Evolutionary conservation across 2,329 filamentous ascomycete species (phyloP).

Genomic region (Claviceps citrina): DNA sequence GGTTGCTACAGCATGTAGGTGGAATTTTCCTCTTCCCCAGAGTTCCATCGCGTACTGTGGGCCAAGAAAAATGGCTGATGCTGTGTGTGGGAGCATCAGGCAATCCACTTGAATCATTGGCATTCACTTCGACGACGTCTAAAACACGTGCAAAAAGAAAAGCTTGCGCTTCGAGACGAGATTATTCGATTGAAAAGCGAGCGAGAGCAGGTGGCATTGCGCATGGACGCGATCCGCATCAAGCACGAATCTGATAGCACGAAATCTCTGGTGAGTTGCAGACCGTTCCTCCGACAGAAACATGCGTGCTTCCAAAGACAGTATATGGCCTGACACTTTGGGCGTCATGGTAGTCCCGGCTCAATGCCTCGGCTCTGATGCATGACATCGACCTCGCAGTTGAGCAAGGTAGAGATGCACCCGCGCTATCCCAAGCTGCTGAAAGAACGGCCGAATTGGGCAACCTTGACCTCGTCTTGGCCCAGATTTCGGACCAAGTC

Average conservation of each 20-base stretch:
- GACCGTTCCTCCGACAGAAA: no score
- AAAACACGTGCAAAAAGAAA: conserved; percentile 40
- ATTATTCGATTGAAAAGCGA: conserved; percentile 44
- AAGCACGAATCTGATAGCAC: conserved; percentile 41
- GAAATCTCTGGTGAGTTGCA: conserved; percentile 31
- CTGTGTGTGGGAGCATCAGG: conserved; percentile 17
- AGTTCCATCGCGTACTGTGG: no score
- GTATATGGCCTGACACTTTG: neutral
- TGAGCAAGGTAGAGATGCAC: conserved; percentile 33
- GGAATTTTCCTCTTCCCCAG: neutral
- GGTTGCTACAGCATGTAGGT: conserved; percentile 44
- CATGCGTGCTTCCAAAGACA: neutral
- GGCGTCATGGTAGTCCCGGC: conserved; percentile 21
- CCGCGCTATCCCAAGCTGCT: conserved; percentile 28
- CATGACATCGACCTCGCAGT: conserved; percentile 46
- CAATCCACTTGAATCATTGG: conserved; percentile 44
- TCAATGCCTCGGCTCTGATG: conserved; percentile 41
- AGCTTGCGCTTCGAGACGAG: conserved; percentile 40
- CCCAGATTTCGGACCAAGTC: conserved; percentile 38
- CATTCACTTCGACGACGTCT: conserved; percentile 43
- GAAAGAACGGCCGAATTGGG: conserved; percentile 35
- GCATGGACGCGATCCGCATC: conserved; percentile 46
- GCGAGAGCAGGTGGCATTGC: conserved; percentile 44
- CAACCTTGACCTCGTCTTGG: conserved; percentile 42
- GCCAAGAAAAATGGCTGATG: no score